Conservation (phyloP, 768 basidiomycete genomes). For the Lyophyllum decastes region DNA sequence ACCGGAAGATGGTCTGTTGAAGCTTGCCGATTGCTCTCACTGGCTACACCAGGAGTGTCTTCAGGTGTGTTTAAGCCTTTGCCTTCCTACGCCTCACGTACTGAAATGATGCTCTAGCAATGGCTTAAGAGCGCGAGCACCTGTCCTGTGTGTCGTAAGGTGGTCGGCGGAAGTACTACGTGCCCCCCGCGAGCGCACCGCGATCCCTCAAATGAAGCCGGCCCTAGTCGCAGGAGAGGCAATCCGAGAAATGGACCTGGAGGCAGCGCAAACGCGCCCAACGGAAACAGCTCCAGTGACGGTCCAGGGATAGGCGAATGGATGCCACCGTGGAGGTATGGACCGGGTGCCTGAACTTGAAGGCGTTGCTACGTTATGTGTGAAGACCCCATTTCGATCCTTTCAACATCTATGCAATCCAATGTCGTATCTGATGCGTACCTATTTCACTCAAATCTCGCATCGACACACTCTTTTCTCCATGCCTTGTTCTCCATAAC, state of each 20-base stretch:
- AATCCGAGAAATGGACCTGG: constrained; percentile 10
- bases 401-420: not conserved
- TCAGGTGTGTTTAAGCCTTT: constrained; percentile 45
- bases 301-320: constrained; percentile 1
- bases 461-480: not conserved
- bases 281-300: not conserved
- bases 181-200: not conserved
- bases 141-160: constrained; percentile 79
- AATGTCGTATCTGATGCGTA: not conserved
- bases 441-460: not conserved
- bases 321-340: constrained; percentile 6
- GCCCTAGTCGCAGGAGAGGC: constrained; percentile 14
- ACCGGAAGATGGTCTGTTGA: constrained; percentile 60
- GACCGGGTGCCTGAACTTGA: not conserved
- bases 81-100: not conserved
- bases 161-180: constrained; percentile 33
- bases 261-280: not conserved
- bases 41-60: constrained; percentile 82
- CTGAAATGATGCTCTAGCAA: constrained; percentile 48
- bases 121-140: constrained; percentile 78
- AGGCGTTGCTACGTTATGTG: not conserved
- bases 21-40: constrained; percentile 70
- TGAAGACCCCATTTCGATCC: not conserved
- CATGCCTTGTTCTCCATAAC: not conserved
- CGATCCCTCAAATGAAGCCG: constrained; percentile 10